Evolutionary conservation across 306 rosid species (phyloP), one percentile per base, ranked within the genome.

Genomic region (Rosa rugosa): DNA sequence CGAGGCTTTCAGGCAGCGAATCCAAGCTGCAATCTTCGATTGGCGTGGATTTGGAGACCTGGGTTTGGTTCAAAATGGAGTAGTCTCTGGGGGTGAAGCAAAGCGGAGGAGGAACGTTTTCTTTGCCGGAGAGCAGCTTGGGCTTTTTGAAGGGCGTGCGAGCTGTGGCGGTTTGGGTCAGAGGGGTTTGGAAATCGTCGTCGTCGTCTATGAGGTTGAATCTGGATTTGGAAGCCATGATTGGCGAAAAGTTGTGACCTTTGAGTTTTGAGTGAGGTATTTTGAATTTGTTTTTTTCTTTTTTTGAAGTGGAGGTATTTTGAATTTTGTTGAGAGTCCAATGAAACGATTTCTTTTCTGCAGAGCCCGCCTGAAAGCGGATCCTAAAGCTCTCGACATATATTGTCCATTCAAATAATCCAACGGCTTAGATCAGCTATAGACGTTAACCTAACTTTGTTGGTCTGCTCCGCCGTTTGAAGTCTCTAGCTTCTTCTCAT

Each of bases 101-200:
- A 56, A 1, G 63, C 2, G 56, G 49, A 31, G 83, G 86, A 31
- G 81, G 86, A 0, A 64, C 11, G 27, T 88, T 94, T 80, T 90
- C 97, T 84, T 94, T 87, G 22, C 84, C 94, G 46, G 72, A 5
- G n/a, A n/a, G n/a, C n/a, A n/a, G n/a, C n/a, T n/a, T 31, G 36
- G 36, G 79, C 31, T 54, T 71, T 7, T 17, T 54, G 78, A 41
- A 42, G 45, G 74, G 56, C 27, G 64, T 75, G 72, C 73, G 72
- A 36, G 82, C 69, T 20, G 77, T 27, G 42, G 65, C 18, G 23
- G 87, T 72, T 67, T 90, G 94, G 64, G 92, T 83, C n/a, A 88
- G 89, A 66, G 97, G 88, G 76, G 88, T 36, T 76, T 87, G 88
- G 49, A 87, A 82, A 65, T 88, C 91, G 23, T 88, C 84, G 65